Evolutionary conservation across 2,329 filamentous ascomycete genomes (phyloP).

Genomic region (Sporothrix pallida): DNA sequence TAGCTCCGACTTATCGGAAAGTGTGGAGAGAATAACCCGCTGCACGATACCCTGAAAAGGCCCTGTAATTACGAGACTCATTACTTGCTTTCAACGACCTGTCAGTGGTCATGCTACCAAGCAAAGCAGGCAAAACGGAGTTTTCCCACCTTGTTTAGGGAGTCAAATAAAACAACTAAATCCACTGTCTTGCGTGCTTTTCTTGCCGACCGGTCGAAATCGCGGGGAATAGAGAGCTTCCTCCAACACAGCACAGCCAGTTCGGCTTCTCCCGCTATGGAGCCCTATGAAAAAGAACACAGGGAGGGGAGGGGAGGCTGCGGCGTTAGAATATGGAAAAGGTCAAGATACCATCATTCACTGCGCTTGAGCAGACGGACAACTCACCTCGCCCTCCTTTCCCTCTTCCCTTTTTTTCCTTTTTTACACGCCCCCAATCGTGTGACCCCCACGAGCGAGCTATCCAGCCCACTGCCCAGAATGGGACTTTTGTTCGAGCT

Average conservation of each 20-base stretch:
- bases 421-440: constrained; percentile 15
- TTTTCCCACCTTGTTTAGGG: neutral
- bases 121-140: neutral
- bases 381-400: neutral
- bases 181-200: neutral
- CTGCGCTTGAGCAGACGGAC: no score
- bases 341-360: neutral
- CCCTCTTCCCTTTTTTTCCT: neutral
- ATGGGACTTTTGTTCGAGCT: neutral
- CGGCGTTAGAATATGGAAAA: neutral
- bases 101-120: no score
- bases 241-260: neutral
- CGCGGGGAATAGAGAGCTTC: neutral
- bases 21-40: neutral
- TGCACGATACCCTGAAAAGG: neutral
- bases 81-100: no score
- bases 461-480: neutral
- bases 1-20: neutral
- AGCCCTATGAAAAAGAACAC: neutral
- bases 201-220: neutral
- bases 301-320: neutral
- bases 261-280: constrained; percentile 4
- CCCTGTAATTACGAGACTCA: neutral
- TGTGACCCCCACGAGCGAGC: constrained; percentile 8
- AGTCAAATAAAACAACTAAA: neutral